Base-by-base conservation (phyloP, 331 rosid genomes). In the Acacia pycnantha region DNA sequence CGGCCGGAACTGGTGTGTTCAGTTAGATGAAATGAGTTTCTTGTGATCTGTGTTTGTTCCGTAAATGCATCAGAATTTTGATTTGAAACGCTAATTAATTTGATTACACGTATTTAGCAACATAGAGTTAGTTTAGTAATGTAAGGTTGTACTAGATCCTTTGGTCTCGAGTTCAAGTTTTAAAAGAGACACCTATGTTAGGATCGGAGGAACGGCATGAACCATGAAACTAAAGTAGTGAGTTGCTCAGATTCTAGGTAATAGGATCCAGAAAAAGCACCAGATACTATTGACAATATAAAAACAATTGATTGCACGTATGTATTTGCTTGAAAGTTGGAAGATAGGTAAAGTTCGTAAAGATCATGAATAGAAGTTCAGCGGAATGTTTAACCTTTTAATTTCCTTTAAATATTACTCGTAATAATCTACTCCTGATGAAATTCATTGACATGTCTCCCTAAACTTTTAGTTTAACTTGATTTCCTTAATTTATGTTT, bases 11-110 rank as follows among this genome's bases (percentile, higher is more conserved):
- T 80, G 37, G 0, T 64, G 85, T 27, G 56, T 76, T 75, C 74
- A 27, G 64, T 84, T 84, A 9, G 77, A 65, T 70, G 73, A 81
- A 71, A 85, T 81, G 79, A 64, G 35, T 8, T 76, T 33, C 47
- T 2, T 26, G 22, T 81, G 85, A 84, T 79, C 69, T 35, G 59
- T 8, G 29, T 43, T n/a, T 9, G 29, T 54, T 54, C 4, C 27
- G 37, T 44, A 61, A 56, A 74, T 44, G 40, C 5, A 77, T 54
- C 54, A 16, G 62, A 80, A 84, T 75, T 68, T 76, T 61, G 50
- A 74, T 11, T 13, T 5, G 33, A 18, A 2, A 70, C 13, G 74
- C 24, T 35, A 18, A 53, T 53, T 11, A 14, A 26, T 61, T 61
- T 61, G 37, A 61, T 61, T 61, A 11, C 37, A 16, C 2, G n/a